phyloP scores from a whole-genome alignment of 495 filamentous ascomycete genomes.

The Hyaloscypha finlandica region DNA sequence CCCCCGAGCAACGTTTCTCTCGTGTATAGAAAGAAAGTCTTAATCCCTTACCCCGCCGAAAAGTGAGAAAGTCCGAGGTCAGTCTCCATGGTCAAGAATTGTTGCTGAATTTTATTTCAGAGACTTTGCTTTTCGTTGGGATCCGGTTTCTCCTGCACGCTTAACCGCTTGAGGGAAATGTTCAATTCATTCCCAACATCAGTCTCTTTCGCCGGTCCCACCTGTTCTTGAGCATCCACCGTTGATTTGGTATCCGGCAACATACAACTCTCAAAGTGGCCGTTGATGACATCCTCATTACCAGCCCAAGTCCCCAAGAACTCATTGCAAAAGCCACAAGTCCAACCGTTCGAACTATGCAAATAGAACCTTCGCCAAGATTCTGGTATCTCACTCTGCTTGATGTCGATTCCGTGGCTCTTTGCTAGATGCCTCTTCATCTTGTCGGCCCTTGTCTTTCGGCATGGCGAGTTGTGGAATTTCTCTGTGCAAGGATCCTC shows the following conservation, averaged over 20 bases:
- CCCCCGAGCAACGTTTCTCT: too few species aligned
- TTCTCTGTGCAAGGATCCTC: constrained; percentile 1
- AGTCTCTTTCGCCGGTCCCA: neutral
- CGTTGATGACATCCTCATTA: constrained; percentile 3
- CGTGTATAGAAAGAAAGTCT: too few species aligned
- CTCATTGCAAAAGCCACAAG: neutral
- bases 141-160: neutral
- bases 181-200: neutral
- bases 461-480: neutral
- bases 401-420: neutral
- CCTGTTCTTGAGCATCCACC: neutral
- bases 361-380: neutral
- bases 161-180: neutral
- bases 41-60: too few species aligned
- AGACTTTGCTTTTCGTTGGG: neutral
- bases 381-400: constrained; percentile 2
- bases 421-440: neutral
- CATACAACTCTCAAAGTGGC: neutral
- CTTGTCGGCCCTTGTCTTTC: constrained; percentile 6
- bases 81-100: too few species aligned
- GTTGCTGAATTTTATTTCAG: neutral
- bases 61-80: too few species aligned
- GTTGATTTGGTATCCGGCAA: neutral
- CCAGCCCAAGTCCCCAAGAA: neutral
- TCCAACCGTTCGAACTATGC: neutral